Percentiles rank a stretch among this genome's conserved stretches.
phyloP scores from a whole-genome alignment of 169 alveolate species.

The Plasmodium coatneyi region DNA sequence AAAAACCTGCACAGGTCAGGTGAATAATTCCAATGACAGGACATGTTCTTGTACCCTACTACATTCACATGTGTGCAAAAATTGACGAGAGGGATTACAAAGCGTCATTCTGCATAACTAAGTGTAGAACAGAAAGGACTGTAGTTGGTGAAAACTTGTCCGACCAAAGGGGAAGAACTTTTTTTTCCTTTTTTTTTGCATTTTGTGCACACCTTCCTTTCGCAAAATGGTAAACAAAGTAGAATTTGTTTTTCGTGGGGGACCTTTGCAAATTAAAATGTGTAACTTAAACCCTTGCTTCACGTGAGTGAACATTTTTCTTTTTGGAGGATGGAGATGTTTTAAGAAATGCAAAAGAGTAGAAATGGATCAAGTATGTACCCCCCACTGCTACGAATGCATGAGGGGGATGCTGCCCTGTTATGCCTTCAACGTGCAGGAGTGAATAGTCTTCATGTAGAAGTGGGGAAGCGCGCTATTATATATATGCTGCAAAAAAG shows the following conservation, averaged over 20 bases:
- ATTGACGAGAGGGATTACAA: background rate
- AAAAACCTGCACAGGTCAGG: background rate
- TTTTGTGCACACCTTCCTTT: background rate
- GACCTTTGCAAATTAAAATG: background rate
- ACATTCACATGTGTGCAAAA: background rate
- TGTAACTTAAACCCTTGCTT: background rate
- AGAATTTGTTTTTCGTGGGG: background rate
- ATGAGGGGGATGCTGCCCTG: background rate
- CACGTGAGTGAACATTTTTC: background rate
- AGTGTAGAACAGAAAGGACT: background rate
- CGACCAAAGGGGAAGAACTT: background rate
- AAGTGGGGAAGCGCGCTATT: background rate
- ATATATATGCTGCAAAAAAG: background rate
- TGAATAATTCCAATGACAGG: background rate
- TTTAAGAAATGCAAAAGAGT: background rate
- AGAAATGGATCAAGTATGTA: background rate
- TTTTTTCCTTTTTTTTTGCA: background rate
- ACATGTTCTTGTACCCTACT: background rate
- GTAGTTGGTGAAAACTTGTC: background rate
- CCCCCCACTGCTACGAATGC: background rate
- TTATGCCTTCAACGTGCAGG: background rate
- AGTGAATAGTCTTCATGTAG: conserved; percentile 2
- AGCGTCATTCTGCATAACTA: background rate
- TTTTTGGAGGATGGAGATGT: background rate
- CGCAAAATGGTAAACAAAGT: background rate